Conservation (phyloP, 2,329 filamentous ascomycete species). For the Fusarium chuoi region DNA sequence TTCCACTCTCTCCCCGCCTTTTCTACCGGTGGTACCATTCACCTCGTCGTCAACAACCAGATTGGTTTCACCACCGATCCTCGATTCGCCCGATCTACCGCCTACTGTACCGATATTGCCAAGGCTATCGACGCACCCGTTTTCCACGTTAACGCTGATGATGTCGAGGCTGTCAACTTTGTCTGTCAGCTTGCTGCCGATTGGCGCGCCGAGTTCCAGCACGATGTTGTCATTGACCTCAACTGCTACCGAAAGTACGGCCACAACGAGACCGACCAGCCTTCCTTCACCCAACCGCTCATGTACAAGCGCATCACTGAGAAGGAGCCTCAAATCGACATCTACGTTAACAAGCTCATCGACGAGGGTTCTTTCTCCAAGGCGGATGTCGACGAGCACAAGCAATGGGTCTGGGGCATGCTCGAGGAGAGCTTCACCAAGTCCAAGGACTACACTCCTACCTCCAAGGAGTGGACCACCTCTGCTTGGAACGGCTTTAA, state of each 20-base stretch:
- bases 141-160: slow-evolving; percentile 99
- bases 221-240: slow-evolving; percentile 96
- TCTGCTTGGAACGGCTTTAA: slow-evolving; percentile 99
- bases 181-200: slow-evolving; percentile 97
- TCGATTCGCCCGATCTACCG: slow-evolving; percentile 94
- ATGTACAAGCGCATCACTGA: slow-evolving; percentile 99
- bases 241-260: slow-evolving; percentile 99
- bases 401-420: slow-evolving; percentile 99
- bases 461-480: slow-evolving; percentile 97
- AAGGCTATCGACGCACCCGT: slow-evolving; percentile 98
- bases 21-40: slow-evolving; percentile 96
- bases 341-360: slow-evolving; percentile 91
- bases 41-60: slow-evolving; percentile 99
- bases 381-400: slow-evolving; percentile 98
- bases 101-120: slow-evolving; percentile 99
- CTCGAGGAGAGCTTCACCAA: slow-evolving; percentile 96
- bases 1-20: slow-evolving; percentile 96
- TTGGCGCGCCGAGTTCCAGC: slow-evolving; percentile 98
- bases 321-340: slow-evolving; percentile 86
- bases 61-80: slow-evolving; percentile 99
- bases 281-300: slow-evolving; percentile 97
- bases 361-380: slow-evolving; percentile 95
- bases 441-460: slow-evolving; percentile 97
- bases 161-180: slow-evolving; percentile 98
- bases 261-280: slow-evolving; percentile 99